phyloP scores from a whole-genome alignment of 352 stramenopile species.

The Phytopythium boreale region DNA sequence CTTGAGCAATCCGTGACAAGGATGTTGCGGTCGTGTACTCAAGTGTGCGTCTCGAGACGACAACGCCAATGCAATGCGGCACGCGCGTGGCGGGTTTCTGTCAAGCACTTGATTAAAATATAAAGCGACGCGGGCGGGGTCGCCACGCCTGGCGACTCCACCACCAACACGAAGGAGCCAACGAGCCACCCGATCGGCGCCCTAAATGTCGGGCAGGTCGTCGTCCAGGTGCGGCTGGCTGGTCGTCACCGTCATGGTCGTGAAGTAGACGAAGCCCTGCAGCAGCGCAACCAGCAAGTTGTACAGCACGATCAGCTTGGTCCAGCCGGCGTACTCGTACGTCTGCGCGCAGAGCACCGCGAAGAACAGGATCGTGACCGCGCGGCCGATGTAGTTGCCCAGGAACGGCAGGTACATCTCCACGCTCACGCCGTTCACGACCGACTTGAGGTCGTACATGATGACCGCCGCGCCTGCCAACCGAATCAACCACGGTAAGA shows the following conservation, averaged over 20 bases:
- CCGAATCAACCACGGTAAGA: background rate
- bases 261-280: slow-evolving; percentile 82
- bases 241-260: slow-evolving; percentile 66
- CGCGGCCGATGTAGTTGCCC: slow-evolving; percentile 84
- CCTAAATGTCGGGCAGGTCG: slow-evolving; percentile 58
- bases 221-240: slow-evolving; percentile 57
- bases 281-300: slow-evolving; percentile 72
- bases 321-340: slow-evolving; percentile 68
- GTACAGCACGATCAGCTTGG: slow-evolving; percentile 69
- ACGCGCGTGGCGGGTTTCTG: background rate
- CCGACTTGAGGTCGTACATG: slow-evolving; percentile 83
- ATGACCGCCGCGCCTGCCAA: slow-evolving; percentile 59
- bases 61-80: too few species aligned
- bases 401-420: slow-evolving; percentile 86
- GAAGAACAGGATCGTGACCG: slow-evolving; percentile 78
- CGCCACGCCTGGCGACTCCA: background rate
- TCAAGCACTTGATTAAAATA: slow-evolving; percentile 3
- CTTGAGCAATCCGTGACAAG: too few species aligned
- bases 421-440: slow-evolving; percentile 79
- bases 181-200: background rate
- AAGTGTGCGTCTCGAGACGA: too few species aligned
- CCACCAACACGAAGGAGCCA: background rate
- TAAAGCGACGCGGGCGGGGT: background rate
- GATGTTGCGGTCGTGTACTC: too few species aligned
- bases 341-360: slow-evolving; percentile 69